Percentiles rank a stretch among this genome's conserved stretches.
Evolutionary conservation across 2,329 filamentous ascomycete genomes (phyloP).

Genomic region (Pyrenochaeta sp.): DNA sequence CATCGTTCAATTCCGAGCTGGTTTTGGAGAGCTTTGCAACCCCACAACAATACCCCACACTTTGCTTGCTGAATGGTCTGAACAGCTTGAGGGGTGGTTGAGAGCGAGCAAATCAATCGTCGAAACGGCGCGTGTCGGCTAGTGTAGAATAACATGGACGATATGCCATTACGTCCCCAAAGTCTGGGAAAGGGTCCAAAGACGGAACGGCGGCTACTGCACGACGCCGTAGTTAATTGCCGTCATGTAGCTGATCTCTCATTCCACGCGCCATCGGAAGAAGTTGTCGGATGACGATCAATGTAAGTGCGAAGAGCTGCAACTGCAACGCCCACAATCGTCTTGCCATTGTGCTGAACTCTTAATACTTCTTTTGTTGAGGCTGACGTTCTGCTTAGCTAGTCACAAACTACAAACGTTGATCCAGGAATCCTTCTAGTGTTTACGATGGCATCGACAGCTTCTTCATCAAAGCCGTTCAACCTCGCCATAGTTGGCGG

Average conservation of each 20-base stretch:
- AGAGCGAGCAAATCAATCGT: neutral
- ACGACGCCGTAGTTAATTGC: constrained; percentile 5
- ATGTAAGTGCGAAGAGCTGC: constrained; percentile 14
- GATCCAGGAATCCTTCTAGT: neutral
- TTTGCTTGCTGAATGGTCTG: neutral
- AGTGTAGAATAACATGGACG: neutral
- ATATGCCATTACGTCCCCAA: neutral
- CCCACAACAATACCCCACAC: constrained; percentile 7
- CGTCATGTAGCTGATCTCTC: neutral
- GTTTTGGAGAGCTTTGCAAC: neutral
- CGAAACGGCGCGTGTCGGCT: constrained; percentile 17
- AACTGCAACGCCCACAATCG: neutral
- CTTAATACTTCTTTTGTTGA: neutral
- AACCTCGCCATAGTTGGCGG: constrained; percentile 67
- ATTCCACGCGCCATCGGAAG: constrained; percentile 21
- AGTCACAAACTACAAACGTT: neutral
- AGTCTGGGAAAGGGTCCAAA: neutral
- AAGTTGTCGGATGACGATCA: constrained; percentile 19
- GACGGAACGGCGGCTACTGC: constrained; percentile 10
- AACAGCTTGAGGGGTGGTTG: neutral
- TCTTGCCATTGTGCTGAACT: neutral
- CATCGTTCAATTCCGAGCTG: neutral
- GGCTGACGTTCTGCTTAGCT: neutral
- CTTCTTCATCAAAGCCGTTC: constrained; percentile 46
- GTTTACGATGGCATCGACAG: constrained; percentile 25